Evolutionary conservation across 768 basidiomycete genomes (phyloP), one percentile per base, ranked within the genome.

Genomic region (Suillus fuscotomentosus): DNA sequence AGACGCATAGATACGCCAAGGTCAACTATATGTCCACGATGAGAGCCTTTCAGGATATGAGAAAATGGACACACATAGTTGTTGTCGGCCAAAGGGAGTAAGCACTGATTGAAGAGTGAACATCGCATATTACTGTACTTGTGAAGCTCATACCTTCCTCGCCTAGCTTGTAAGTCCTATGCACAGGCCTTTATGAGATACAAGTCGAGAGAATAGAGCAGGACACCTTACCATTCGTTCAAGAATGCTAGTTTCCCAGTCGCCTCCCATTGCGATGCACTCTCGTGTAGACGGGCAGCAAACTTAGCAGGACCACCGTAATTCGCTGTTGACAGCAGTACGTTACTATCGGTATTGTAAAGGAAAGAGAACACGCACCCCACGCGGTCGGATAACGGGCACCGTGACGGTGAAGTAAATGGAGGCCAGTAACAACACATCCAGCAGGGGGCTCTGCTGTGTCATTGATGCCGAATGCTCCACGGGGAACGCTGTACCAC

Each of bases 11-110:
- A 88, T 14, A 91, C 81, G 43, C 90, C 88, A 63, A 92, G 77
- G 69, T 88, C 86, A 70, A 80, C 88, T 89, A 63, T 1, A 67
- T 27, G 56, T 4, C 10, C 24, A 63, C 17, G 36, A 22, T 27
- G 22, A 43, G 41, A 51, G 13, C 43, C 8, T 27, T 59, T 22
- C 15, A 38, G 24, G 38, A 31, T 14, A 67, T 9, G 31, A 17
- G 24, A 36, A 59, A 36, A 22, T 55, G 5, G 10, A 78, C 88
- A 63, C 64, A 91, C 89, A 96, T 5, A 95, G 77, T 68, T 97
- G 94, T 69, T 92, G 87, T 56, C 95, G 81, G 55, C 95, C 94
- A 66, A 96, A 96, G 0, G 94, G 92, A n/a, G 94, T 95, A 65
- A 96, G 78, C 39, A 92, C 89, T 91, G 64, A 13, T 31, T 27